Evolutionary conservation across 2,329 filamentous ascomycete genomes (phyloP), one percentile per base, ranked within the genome.

Genomic region (Colletotrichum coccodes): DNA sequence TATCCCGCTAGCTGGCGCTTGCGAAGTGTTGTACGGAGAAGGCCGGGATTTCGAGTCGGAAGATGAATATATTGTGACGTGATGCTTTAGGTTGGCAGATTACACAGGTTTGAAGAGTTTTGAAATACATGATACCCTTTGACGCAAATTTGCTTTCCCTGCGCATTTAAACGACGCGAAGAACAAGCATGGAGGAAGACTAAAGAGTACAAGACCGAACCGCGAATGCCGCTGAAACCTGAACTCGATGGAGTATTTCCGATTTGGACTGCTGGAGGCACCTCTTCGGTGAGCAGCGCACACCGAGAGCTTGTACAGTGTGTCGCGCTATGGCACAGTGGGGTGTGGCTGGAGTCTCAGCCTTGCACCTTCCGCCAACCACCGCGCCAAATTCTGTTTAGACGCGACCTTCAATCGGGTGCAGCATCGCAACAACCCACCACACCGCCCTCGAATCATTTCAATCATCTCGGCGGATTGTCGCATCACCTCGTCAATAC

Each of bases 1-100:
- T 82, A 91, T 99, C 56, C 96, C 96, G 8, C 88, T 98, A 72
- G 95, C 94, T 11, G 96, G 95, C 0, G 95, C 98, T 2, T 98
- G 95, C 77, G 95, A 99, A 82, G 90, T 99, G 38, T 78, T 99
- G 26, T 99, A 98, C 79, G 95, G 94, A 0, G 87, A 89, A 78
- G 82, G 75, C 71, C 82, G 73, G 66, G 79, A 78, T 26, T 64
- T 71, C 32, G 69, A 70, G 54, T 71, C 69, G 18, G 74, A 76
- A 3, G 72, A 64, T 9, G 73, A 72, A 32, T 69, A 68, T 46
- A 68, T 60, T 21, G 54, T 70, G 5, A 64, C 64, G 23, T 71
- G 46, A 69, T 36, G 28, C 32, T 28, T 46, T 7, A 16, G 30
- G 7, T 16, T n/a, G 14, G 6, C 3, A 26, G 11, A 1, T 23